These are phyloP conservation scores for Wickerhamomyces strasburgensis DNA, from an alignment of 805 yeast species.

Conservation along the genomic window DNA sequence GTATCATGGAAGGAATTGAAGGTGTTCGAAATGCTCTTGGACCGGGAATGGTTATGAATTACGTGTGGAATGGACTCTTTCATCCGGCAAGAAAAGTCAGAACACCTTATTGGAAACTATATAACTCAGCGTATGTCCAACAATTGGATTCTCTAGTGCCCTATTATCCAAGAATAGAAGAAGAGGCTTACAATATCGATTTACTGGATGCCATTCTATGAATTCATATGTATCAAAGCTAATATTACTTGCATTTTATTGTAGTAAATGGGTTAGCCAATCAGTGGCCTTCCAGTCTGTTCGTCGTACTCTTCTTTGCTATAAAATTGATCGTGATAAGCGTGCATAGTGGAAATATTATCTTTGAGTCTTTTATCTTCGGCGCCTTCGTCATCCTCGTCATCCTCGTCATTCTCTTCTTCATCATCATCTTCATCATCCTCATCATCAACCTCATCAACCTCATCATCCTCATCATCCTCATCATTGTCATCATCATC, in stretches of 20 bases:
- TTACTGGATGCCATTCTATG: constrained; percentile 21
- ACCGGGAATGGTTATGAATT: constrained; percentile 65
- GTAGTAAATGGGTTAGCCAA: too few relatives aligned
- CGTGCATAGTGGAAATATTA: too few relatives aligned
- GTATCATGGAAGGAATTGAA: constrained; percentile 78
- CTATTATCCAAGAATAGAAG: constrained; percentile 61
- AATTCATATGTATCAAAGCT: too few relatives aligned
- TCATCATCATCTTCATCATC: constrained; percentile 9
- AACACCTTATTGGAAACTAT: constrained; percentile 77
- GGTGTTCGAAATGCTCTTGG: constrained; percentile 72
- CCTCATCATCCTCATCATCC: constrained; percentile 24
- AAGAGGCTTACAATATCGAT: constrained; percentile 15
- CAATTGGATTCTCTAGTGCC: constrained; percentile 76
- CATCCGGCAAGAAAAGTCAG: constrained; percentile 92
- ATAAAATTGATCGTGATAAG: too few relatives aligned
- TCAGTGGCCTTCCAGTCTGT: background rate
- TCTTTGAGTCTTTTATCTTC: constrained; percentile 8
- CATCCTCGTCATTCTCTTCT: constrained; percentile 2
- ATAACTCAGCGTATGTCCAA: constrained; percentile 71
- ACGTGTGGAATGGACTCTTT: constrained; percentile 82
- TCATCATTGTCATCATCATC: constrained; percentile 28
- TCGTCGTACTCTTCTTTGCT: background rate
- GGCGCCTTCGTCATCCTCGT: constrained; percentile 3
- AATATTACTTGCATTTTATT: too few relatives aligned
- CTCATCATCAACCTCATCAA: constrained; percentile 11